Percentiles rank a stretch among this genome's conserved stretches.
Conservation (phyloP, 2,329 filamentous ascomycete species). For the Talaromyces islandicus region DNA sequence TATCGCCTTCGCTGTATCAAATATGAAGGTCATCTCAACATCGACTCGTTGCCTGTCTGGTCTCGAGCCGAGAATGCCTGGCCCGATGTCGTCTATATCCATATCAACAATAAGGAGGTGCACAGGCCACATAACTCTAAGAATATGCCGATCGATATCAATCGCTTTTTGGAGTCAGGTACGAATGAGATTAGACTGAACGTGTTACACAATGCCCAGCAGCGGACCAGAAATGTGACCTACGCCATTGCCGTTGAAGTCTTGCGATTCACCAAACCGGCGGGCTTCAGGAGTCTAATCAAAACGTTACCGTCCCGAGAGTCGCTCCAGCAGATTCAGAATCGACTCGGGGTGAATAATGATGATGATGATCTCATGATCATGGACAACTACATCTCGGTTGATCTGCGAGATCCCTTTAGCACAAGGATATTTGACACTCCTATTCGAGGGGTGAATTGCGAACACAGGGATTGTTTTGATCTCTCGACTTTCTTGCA, state of each 20-base stretch:
- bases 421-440: conserved; percentile 58
- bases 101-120: conserved; percentile 58
- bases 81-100: conserved; percentile 65
- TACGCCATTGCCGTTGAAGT: conserved; percentile 67
- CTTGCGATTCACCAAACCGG: conserved; percentile 49
- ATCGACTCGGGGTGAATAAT: conserved; percentile 36
- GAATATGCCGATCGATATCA: conserved; percentile 71
- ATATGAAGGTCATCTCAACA: conserved; percentile 23
- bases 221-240: conserved; percentile 22
- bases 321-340: conserved; percentile 54
- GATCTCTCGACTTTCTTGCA: conserved; percentile 76
- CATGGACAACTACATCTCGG: conserved; percentile 50
- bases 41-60: conserved; percentile 52
- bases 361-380: conserved; percentile 62
- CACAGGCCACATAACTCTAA: conserved; percentile 64
- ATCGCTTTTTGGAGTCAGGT: conserved; percentile 52
- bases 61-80: conserved; percentile 58
- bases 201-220: conserved; percentile 34
- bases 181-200: conserved; percentile 56
- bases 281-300: conserved; percentile 33
- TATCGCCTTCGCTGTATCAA: conserved; percentile 66
- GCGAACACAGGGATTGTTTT: conserved; percentile 80
- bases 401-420: conserved; percentile 65
- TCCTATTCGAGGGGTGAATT: conserved; percentile 65
- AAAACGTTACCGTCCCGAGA: conserved; percentile 39